These are phyloP conservation scores for Heimioporus sp. DNA, from an alignment of 768 basidiomycete species.

Conservation along the genomic window DNA sequence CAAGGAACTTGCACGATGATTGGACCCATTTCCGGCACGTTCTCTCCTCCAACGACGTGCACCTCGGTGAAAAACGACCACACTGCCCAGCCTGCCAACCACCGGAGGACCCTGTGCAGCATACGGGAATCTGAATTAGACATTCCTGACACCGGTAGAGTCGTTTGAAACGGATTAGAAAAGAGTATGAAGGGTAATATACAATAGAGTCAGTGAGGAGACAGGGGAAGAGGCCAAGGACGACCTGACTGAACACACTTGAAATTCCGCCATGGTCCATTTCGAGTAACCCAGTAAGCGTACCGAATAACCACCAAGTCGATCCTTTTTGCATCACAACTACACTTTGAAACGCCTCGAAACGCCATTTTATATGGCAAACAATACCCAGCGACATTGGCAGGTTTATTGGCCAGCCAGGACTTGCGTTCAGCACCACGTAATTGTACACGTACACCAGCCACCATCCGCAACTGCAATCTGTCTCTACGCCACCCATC, in stretches of 20 bases:
- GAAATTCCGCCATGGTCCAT: neutral
- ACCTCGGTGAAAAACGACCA: conserved; percentile 89
- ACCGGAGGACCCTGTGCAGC: conserved; percentile 70
- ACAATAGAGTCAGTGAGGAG: neutral
- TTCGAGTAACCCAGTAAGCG: conserved; percentile 1
- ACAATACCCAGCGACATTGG: no score
- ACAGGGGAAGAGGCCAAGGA: neutral
- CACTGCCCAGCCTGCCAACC: conserved; percentile 69
- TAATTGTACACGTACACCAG: no score
- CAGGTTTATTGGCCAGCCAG: no score
- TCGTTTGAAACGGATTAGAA: conserved; percentile 7
- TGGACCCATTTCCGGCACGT: conserved; percentile 86
- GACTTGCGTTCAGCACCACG: no score
- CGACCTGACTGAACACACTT: neutral
- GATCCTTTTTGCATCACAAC: neutral
- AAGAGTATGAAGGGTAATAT: conserved; percentile 5
- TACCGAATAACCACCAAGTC: neutral
- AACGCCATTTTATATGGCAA: no score
- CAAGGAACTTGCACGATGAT: conserved; percentile 76
- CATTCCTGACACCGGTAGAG: conserved; percentile 8
- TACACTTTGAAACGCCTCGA: no score
- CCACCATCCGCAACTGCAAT: no score
- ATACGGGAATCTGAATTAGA: conserved; percentile 37
- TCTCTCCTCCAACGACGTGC: conserved; percentile 81
- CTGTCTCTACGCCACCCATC: no score